Percentiles rank a stretch among this genome's conserved stretches.
These are phyloP conservation scores for Nemania diffusa DNA, from an alignment of 2,329 filamentous ascomycete species.

Conservation along the genomic window DNA sequence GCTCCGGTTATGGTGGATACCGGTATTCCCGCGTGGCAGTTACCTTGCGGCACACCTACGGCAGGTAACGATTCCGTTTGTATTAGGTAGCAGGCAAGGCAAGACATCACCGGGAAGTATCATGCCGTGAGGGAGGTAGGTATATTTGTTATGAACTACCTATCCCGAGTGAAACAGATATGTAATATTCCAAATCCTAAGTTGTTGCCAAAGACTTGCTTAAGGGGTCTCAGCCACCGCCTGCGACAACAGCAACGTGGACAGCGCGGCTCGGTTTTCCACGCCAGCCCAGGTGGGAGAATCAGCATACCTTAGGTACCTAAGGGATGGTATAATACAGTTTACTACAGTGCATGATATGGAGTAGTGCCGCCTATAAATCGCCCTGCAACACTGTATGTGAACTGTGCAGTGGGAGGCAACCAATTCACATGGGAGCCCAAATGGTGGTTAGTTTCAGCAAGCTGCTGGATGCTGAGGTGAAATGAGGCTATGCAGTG, in stretches of 20 bases:
- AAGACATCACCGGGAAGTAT: too few relatives aligned
- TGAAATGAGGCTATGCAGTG: conserved; percentile 8
- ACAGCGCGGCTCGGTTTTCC: neutral
- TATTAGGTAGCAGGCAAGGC: neutral
- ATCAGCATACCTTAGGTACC: neutral
- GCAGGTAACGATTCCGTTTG: neutral
- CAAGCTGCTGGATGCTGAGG: neutral
- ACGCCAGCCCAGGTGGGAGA: neutral
- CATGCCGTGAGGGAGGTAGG: too few relatives aligned
- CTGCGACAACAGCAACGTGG: conserved; percentile 9
- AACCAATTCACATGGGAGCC: too few relatives aligned
- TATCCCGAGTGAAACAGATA: neutral
- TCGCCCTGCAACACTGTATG: neutral
- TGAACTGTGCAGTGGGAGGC: neutral
- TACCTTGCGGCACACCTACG: too few relatives aligned
- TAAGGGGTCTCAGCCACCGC: conserved; percentile 17
- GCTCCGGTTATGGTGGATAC: neutral
- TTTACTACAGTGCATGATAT: too few relatives aligned
- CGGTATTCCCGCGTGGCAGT: neutral
- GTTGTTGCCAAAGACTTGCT: neutral
- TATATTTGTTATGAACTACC: neutral
- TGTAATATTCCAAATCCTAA: conserved; percentile 26
- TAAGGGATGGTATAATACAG: neutral
- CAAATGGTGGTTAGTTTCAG: too few relatives aligned
- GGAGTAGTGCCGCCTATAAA: too few relatives aligned